Conservation (phyloP, 2,329 filamentous ascomycete genomes). For the Escovopsis weberi region DNA sequence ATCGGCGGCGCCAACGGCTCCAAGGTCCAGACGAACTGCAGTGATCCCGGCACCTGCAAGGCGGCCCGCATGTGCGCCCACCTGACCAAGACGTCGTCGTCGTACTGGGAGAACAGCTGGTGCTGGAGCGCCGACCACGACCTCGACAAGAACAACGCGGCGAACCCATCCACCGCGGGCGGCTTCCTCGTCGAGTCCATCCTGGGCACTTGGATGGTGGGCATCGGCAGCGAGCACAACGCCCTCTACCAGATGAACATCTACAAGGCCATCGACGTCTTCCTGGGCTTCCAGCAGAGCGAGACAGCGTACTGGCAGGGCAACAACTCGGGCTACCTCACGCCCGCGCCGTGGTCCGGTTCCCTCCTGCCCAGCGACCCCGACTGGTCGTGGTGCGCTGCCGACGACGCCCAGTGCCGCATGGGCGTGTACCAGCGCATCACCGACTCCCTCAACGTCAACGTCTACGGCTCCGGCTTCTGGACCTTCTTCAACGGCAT, state of each 20-base stretch:
- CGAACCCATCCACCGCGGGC: constrained; percentile 30
- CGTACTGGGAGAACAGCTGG: constrained; percentile 41
- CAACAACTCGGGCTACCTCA: constrained; percentile 14
- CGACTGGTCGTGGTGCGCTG: constrained; percentile 13
- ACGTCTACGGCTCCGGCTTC: constrained; percentile 11
- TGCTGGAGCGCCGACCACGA: constrained; percentile 32
- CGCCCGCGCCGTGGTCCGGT: constrained; percentile 24
- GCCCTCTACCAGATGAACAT: constrained; percentile 39
- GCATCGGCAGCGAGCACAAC: constrained; percentile 35
- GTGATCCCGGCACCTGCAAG: constrained; percentile 23
- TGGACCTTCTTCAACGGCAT: constrained; percentile 15
- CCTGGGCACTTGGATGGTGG: constrained; percentile 35
- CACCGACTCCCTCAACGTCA: constrained; percentile 7
- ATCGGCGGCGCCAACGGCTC: constrained; percentile 27
- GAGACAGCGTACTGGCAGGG: constrained; percentile 31
- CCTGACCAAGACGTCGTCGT: constrained; percentile 27
- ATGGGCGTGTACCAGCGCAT: constrained; percentile 8
- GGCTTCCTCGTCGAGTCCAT: constrained; percentile 30
- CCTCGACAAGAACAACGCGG: constrained; percentile 27
- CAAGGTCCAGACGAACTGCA: constrained; percentile 22
- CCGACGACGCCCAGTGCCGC: constrained; percentile 11
- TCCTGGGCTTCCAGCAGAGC: constrained; percentile 29
- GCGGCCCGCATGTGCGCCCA: constrained; percentile 33
- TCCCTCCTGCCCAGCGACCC: constrained; percentile 10
- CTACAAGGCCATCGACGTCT: constrained; percentile 27